Evolutionary conservation across 306 rosid genomes (phyloP), one percentile per base, ranked within the genome.

Genomic region (Morella rubra): DNA sequence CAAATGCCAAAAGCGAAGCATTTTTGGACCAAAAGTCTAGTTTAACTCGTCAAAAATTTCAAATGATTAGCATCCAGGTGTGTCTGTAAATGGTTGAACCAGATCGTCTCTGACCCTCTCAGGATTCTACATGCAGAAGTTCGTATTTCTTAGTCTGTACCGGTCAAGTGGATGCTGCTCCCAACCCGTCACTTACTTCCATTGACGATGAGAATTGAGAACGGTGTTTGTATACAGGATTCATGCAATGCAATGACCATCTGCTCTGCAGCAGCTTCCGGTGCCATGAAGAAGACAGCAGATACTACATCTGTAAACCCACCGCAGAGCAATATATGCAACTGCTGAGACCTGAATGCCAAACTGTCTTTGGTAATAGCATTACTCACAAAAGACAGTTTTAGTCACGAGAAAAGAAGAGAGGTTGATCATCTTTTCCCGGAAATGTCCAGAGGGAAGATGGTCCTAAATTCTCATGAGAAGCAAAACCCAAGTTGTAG

Each of bases 291-390:
- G 44, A 44, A 66, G 60, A 5, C 1, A 49, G 74, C 18, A 46
- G 37, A 40, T 81, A 18, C 58, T 77, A 81, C n/a, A 44, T 82
- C 19, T 77, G 74, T 12, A 77, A 77, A 66, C 81, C 81, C 52
- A 67, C 79, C 16, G 69, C 77, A 20, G 76, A 52, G 69, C 20
- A 76, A 46, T 76, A 62, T 65, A 56, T 42, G 19, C 10, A 16
- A 5, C 69, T 80, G 69, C 76, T 74, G n/a, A 68, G 67, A 47
- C 61, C 56, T 42, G 19, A 19, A 12, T 20, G 19, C 71, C 14
- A 41, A 56, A 46, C 50, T 3, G 41, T 72, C 56, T 45, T 50
- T 6, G 73, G 46, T 71, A 84, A 61, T 82, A 82, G 12, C 47
- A 20, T 8, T 73, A 61, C 24, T 84, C 82, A 19, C 71, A 80